A percentile compares a stretch with the other conserved stretches of the same genome.
Evolutionary conservation across 768 basidiomycete species (phyloP).

Genomic region (Hygrophorus pudorinus): DNA sequence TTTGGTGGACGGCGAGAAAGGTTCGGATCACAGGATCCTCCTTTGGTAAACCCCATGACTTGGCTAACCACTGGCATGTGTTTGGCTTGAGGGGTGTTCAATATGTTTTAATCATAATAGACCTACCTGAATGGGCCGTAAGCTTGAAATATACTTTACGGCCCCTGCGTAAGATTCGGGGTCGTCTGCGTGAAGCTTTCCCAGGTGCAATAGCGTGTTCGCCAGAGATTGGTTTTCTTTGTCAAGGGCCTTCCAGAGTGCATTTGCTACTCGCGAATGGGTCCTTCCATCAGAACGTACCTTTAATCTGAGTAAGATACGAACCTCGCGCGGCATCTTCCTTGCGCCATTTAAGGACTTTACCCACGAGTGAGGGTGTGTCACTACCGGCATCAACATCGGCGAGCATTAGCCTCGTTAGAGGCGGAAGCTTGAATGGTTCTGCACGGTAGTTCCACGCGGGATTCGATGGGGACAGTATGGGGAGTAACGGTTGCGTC

Average conservation of each 20-base stretch:
- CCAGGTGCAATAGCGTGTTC: slow-evolving; percentile 39
- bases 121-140: slow-evolving; percentile 47
- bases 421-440: slow-evolving; percentile 75
- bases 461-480: slow-evolving; percentile 52
- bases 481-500: slow-evolving; percentile 29
- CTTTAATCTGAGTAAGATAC: neutral
- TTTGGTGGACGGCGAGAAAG: slow-evolving; percentile 47
- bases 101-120: neutral
- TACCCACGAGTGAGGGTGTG: slow-evolving; percentile 87
- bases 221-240: slow-evolving; percentile 52
- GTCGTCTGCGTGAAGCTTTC: slow-evolving; percentile 37
- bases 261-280: slow-evolving; percentile 33
- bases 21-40: slow-evolving; percentile 38
- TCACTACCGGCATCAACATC: slow-evolving; percentile 96
- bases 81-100: neutral
- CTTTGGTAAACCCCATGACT: slow-evolving; percentile 37
- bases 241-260: slow-evolving; percentile 57
- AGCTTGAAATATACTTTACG: slow-evolving; percentile 52
- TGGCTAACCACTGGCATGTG: slow-evolving; percentile 43
- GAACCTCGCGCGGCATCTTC: slow-evolving; percentile 49
- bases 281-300: too few relatives aligned
- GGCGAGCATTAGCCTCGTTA: slow-evolving; percentile 78
- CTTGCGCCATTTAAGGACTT: slow-evolving; percentile 85
- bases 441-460: slow-evolving; percentile 66
- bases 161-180: slow-evolving; percentile 40